These are phyloP conservation scores for Metschnikowia gelsemii DNA, from an alignment of 805 yeast genomes.

Conservation along the genomic window DNA sequence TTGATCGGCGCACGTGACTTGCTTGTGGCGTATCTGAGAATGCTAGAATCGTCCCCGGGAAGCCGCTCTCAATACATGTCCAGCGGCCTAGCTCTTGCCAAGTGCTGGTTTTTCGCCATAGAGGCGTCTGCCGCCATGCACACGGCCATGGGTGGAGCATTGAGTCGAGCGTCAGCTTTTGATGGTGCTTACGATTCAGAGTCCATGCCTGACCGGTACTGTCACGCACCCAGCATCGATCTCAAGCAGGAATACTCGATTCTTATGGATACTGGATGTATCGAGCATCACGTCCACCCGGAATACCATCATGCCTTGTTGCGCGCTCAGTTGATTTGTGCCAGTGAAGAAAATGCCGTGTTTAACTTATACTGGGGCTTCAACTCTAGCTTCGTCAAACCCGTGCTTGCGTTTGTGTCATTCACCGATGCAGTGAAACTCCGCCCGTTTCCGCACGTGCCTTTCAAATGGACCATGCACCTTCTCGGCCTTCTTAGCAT, in stretches of 20 bases:
- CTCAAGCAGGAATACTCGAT: conserved; percentile 17
- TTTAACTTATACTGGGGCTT: conserved; percentile 39
- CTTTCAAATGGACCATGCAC: conserved; percentile 20
- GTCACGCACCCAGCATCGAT: conserved; percentile 5
- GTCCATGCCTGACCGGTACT: conserved; percentile 3
- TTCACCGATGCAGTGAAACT: conserved; percentile 26
- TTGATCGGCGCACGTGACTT: conserved; percentile 28
- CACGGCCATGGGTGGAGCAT: conserved; percentile 18
- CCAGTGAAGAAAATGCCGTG: conserved; percentile 13
- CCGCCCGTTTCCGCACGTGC: conserved; percentile 19
- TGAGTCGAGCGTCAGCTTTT: conserved; percentile 6
- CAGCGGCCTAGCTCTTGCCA: conserved; percentile 27
- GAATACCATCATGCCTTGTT: conserved; percentile 35
- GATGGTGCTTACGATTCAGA: neutral
- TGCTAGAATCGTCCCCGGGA: conserved; percentile 8
- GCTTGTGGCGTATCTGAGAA: conserved; percentile 21
- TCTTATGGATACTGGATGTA: conserved; percentile 35
- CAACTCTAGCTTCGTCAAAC: conserved; percentile 26
- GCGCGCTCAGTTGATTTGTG: conserved; percentile 27
- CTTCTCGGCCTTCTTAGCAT: conserved; percentile 15
- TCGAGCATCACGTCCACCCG: conserved; percentile 24
- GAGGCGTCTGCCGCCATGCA: conserved; percentile 25
- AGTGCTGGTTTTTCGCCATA: conserved; percentile 30
- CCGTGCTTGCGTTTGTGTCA: conserved; percentile 28
- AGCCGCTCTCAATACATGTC: conserved; percentile 15